Evolutionary conservation across 108 stramenopile genomes (phyloP).

Genomic region (Asterionellopsis glacialis): DNA sequence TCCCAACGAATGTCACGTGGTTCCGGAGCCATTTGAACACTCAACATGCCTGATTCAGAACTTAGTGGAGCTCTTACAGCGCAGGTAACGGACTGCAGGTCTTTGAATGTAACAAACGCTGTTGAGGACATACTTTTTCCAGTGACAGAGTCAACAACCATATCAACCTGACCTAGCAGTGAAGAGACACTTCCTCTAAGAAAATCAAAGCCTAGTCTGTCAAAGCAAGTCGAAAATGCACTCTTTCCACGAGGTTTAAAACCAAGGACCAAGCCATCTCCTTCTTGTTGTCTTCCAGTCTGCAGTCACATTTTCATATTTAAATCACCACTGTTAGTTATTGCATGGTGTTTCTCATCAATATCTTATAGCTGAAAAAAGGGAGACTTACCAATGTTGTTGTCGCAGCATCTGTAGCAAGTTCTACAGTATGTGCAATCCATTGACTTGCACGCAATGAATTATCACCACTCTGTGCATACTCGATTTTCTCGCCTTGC

Average conservation of each 20-base stretch:
- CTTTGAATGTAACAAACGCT: conserved; percentile 87
- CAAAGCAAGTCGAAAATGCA: background rate
- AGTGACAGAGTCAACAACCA: conserved; percentile 57
- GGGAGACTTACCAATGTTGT: conserved; percentile 16
- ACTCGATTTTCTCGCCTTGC: conserved; percentile 36
- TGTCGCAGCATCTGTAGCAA: conserved; percentile 21
- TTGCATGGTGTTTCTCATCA: too few species aligned
- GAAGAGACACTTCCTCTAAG: conserved; percentile 20
- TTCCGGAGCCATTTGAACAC: conserved; percentile 74
- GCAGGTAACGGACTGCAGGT: conserved; percentile 66
- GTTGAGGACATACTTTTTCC: conserved; percentile 81
- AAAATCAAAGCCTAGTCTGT: conserved; percentile 26
- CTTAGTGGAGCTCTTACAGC: conserved; percentile 69
- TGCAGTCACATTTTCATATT: too few species aligned
- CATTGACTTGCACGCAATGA: conserved; percentile 29
- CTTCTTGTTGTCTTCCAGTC: background rate
- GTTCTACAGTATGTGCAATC: conserved; percentile 35
- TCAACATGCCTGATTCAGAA: conserved; percentile 58
- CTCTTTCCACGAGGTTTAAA: conserved; percentile 1
- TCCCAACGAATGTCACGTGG: conserved; percentile 82
- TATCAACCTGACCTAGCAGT: conserved; percentile 31
- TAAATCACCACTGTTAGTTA: too few species aligned
- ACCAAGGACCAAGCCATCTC: conserved; percentile 28
- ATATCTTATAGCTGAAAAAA: conserved; percentile 6
- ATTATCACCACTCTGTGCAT: conserved; percentile 31